Percentiles rank a stretch among this genome's conserved stretches.
These are phyloP conservation scores for Luffa acutangula DNA, from an alignment of 306 rosid genomes.

Conservation along the genomic window DNA sequence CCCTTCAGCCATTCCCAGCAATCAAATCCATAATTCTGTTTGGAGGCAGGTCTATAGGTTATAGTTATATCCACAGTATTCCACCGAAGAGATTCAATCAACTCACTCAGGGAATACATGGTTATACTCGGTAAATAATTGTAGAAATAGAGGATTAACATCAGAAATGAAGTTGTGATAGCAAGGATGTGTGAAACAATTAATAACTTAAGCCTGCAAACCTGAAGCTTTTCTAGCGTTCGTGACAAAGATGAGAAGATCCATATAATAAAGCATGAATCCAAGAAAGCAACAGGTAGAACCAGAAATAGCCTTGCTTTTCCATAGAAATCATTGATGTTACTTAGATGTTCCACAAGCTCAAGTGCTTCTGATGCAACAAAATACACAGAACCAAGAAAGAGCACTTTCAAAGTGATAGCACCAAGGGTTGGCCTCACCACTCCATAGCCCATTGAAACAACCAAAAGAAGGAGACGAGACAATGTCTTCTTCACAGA, in stretches of 20 bases:
- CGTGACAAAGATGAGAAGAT: slow-evolving; percentile 81
- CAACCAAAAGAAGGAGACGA: slow-evolving; percentile 76
- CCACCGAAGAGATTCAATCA: not conserved
- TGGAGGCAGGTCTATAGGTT: not conserved
- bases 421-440: slow-evolving; percentile 81
- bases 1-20: slow-evolving; percentile 17
- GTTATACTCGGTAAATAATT: not conserved
- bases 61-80: not conserved
- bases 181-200: not conserved
- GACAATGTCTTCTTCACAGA: slow-evolving; percentile 80
- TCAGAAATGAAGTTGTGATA: slow-evolving; percentile 1
- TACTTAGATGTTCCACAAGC: slow-evolving; percentile 82
- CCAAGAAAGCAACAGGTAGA: slow-evolving; percentile 80
- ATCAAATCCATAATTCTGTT: not conserved
- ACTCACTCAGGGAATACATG: not conserved
- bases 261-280: slow-evolving; percentile 77
- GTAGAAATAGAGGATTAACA: not conserved
- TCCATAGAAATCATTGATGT: slow-evolving; percentile 79
- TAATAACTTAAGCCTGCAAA: slow-evolving; percentile 10
- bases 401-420: slow-evolving; percentile 40
- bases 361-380: slow-evolving; percentile 73
- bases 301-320: slow-evolving; percentile 63
- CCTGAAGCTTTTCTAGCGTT: slow-evolving; percentile 92
- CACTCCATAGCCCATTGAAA: slow-evolving; percentile 83
- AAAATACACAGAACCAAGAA: slow-evolving; percentile 60